phyloP scores from a whole-genome alignment of 441 rosid genomes.

The Omphalea diandra region DNA sequence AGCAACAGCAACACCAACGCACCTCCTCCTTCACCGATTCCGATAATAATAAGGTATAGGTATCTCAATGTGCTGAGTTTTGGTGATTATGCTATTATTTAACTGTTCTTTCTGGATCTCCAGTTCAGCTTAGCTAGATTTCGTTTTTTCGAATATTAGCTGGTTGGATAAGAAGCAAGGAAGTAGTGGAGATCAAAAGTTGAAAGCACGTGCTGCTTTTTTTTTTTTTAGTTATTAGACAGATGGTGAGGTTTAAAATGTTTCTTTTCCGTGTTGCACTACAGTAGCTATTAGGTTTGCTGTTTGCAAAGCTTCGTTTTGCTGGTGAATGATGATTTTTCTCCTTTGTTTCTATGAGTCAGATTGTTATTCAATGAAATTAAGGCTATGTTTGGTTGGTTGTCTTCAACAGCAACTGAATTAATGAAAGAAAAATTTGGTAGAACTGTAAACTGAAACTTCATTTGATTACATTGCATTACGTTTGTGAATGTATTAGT shows the following conservation, averaged over 20 bases:
- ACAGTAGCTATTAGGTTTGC: background rate
- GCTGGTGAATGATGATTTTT: background rate
- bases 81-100: background rate
- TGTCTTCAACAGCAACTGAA: no score
- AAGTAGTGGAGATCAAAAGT: background rate
- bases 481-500: background rate
- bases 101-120: background rate
- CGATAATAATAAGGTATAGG: conserved; percentile 50
- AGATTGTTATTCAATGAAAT: background rate
- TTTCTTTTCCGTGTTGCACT: no score
- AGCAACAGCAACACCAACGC: conserved; percentile 16
- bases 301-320: background rate
- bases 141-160: background rate
- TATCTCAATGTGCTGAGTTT: background rate
- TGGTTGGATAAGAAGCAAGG: background rate
- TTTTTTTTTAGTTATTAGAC: background rate
- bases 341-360: no score
- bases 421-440: no score
- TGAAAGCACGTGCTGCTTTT: background rate
- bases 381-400: no score
- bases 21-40: conserved; percentile 38
- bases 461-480: no score
- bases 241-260: background rate
- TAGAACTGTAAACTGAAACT: no score
- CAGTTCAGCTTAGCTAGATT: background rate